These are phyloP conservation scores for Cantharellus cinnabarinus DNA, from an alignment of 768 basidiomycete genomes.

Conservation along the genomic window DNA sequence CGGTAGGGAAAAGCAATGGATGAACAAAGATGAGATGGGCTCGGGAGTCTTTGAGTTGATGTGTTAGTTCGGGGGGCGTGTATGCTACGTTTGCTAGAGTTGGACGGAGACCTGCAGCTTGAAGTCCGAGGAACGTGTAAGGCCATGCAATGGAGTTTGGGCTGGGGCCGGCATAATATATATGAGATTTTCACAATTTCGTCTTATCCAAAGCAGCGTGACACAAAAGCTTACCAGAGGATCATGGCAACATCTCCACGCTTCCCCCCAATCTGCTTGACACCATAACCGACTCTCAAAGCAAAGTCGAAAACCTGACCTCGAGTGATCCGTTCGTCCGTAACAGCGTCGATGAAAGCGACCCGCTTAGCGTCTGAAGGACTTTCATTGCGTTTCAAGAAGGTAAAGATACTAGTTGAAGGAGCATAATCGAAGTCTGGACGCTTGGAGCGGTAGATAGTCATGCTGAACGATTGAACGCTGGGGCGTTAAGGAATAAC, in stretches of 20 bases:
- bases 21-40: constrained; percentile 44
- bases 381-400: neutral
- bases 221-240: constrained; percentile 15
- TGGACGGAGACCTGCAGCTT: constrained; percentile 46
- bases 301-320: constrained; percentile 30
- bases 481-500: no score
- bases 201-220: neutral
- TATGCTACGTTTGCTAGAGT: constrained; percentile 61
- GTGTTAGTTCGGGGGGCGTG: constrained; percentile 42
- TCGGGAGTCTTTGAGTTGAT: constrained; percentile 49
- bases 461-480: neutral
- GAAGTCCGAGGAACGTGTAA: constrained; percentile 23
- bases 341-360: constrained; percentile 47
- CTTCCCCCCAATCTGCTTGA: constrained; percentile 20
- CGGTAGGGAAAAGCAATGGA: constrained; percentile 37
- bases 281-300: constrained; percentile 36
- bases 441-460: neutral
- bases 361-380: neutral
- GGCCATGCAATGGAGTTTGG: constrained; percentile 45
- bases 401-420: neutral
- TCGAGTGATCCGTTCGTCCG: constrained; percentile 37
- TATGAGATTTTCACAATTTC: neutral
- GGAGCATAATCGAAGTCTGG: neutral
- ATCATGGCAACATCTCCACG: constrained; percentile 42
- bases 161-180: constrained; percentile 17